Evolutionary conservation across 257 asterid genomes (phyloP).

Genomic region (Forsythia suspensa): DNA sequence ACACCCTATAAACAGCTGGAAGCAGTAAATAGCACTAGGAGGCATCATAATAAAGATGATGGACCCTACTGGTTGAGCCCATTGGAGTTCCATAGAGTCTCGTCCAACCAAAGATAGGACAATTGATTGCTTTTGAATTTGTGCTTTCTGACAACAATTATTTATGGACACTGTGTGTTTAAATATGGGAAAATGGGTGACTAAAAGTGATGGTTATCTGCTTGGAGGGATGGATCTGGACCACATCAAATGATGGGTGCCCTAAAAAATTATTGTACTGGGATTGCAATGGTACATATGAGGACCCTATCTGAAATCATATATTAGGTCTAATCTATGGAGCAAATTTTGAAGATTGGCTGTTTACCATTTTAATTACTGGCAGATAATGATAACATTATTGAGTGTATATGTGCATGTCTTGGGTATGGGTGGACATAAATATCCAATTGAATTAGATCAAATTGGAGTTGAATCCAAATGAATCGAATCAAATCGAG

Average conservation of each 20-base stretch:
- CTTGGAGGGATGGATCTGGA: slow-evolving; percentile 8
- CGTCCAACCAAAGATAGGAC: slow-evolving; percentile 16
- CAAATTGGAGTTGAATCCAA: too few relatives aligned
- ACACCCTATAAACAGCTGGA: background rate
- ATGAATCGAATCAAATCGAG: too few relatives aligned
- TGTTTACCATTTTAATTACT: too few relatives aligned
- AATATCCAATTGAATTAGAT: too few relatives aligned
- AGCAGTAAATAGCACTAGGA: background rate
- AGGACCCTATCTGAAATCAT: too few relatives aligned
- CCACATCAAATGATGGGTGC: slow-evolving; percentile 5
- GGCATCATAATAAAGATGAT: background rate
- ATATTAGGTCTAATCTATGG: too few relatives aligned
- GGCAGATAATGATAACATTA: too few relatives aligned
- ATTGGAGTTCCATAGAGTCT: background rate
- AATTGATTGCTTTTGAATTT: slow-evolving; percentile 29
- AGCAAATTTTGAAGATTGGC: too few relatives aligned
- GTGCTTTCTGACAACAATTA: slow-evolving; percentile 25
- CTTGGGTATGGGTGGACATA: too few relatives aligned
- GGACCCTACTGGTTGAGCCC: slow-evolving; percentile 4
- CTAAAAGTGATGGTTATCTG: background rate
- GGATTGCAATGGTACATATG: too few relatives aligned
- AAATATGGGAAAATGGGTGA: background rate
- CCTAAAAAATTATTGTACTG: too few relatives aligned
- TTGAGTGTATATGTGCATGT: too few relatives aligned
- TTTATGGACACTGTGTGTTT: background rate